Percentiles rank a stretch among this genome's conserved stretches.
Conservation (phyloP, 2,329 filamentous ascomycete species). For the Ophiostoma pallidulum region DNA sequence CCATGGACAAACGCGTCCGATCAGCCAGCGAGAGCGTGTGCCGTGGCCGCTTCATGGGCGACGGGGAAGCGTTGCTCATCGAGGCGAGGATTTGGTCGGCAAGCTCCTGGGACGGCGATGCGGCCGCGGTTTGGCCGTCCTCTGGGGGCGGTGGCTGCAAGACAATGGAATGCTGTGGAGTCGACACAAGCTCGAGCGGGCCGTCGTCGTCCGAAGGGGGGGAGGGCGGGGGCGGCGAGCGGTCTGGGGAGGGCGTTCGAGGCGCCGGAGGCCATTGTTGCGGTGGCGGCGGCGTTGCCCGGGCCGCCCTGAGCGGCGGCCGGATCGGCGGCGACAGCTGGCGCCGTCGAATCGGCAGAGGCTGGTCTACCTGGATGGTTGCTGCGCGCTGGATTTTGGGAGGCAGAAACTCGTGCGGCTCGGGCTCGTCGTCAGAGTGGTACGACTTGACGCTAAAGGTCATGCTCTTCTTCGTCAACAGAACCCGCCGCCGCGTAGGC, state of each 20-base stretch:
- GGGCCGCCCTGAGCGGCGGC: background rate
- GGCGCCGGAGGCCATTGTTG: background rate
- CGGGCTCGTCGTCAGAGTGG: constrained; percentile 13
- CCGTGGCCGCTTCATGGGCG: constrained; percentile 45
- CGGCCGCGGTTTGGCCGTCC: background rate
- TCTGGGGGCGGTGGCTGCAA: constrained; percentile 4
- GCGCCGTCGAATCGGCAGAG: constrained; percentile 2
- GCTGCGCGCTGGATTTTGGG: background rate
- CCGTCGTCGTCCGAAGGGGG: background rate
- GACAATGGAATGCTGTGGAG: constrained; percentile 7
- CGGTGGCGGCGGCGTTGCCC: background rate
- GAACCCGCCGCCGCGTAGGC: constrained; percentile 10
- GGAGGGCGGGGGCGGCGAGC: constrained; percentile 2
- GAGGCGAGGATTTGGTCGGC: constrained; percentile 49
- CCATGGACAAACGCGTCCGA: constrained; percentile 74
- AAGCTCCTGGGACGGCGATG: constrained; percentile 39
- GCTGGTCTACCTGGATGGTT: constrained; percentile 1
- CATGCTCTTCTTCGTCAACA: constrained; percentile 14
- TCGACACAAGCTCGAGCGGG: constrained; percentile 2
- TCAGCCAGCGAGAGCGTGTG: constrained; percentile 60
- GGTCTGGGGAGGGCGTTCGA: constrained; percentile 10
- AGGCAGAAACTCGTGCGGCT: background rate
- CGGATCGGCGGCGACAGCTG: constrained; percentile 11
- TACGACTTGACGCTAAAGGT: constrained; percentile 14
- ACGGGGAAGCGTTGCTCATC: constrained; percentile 46